Conservation (phyloP, 257 asterid species). For the Datura wrightii region DNA sequence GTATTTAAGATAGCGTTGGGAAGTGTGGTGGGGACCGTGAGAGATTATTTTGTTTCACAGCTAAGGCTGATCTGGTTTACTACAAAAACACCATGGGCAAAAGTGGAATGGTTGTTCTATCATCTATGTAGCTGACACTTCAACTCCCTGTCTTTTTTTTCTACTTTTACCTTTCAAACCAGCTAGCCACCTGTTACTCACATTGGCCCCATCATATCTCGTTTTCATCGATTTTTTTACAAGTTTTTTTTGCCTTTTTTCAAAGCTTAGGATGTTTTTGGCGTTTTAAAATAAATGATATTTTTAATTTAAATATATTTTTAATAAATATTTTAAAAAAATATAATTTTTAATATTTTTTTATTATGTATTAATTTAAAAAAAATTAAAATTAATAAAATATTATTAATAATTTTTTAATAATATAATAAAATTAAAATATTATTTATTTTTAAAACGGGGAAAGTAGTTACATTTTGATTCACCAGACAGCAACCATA, state of each 20-base stretch:
- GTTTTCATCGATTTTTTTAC: background rate
- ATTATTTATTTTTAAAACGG: background rate
- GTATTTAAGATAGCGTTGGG: background rate
- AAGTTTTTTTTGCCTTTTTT: too few relatives aligned
- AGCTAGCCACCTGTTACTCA: background rate
- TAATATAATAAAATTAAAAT: too few relatives aligned
- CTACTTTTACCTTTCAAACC: background rate
- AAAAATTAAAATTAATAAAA: too few relatives aligned
- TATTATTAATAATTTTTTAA: too few relatives aligned
- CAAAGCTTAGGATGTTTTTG: too few relatives aligned
- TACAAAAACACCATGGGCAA: constrained; percentile 1
- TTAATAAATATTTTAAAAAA: too few relatives aligned
- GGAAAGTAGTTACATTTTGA: background rate
- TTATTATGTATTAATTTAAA: too few relatives aligned
- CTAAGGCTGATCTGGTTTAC: constrained; percentile 4
- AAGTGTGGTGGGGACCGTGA: background rate
- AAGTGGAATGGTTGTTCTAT: background rate
- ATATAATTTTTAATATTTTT: too few relatives aligned
- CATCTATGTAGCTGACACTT: background rate
- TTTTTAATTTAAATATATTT: too few relatives aligned
- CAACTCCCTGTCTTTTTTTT: background rate
- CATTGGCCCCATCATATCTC: background rate
- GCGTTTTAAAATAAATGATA: too few relatives aligned
- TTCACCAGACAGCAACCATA: background rate
- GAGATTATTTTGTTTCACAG: background rate